Conservation (phyloP, 441 rosid genomes). For the Pelargonium myrrhifolium region DNA sequence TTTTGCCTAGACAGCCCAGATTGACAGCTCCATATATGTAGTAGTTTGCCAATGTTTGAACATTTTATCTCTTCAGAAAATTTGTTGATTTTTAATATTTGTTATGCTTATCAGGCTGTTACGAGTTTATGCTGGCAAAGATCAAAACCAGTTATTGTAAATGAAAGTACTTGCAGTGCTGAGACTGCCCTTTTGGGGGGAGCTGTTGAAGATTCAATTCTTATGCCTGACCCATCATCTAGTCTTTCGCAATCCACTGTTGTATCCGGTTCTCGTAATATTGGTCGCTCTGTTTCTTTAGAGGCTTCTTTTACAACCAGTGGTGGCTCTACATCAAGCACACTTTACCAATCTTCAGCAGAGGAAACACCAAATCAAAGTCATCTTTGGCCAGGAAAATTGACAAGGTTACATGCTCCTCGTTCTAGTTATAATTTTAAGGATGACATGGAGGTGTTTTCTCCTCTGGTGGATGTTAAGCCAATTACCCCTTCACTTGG, state of each 20-base stretch:
- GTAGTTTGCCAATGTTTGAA: neutral
- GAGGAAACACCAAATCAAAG: conserved; percentile 66
- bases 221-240: conserved; percentile 89
- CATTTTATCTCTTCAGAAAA: neutral
- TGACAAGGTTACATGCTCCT: conserved; percentile 66
- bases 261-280: conserved; percentile 38
- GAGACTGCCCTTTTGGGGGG: conserved; percentile 93
- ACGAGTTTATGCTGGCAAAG: conserved; percentile 97
- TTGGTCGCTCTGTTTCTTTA: conserved; percentile 31
- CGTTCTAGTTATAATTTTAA: conserved; percentile 56
- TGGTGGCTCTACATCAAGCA: conserved; percentile 35
- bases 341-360: conserved; percentile 31
- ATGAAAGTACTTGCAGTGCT: conserved; percentile 58
- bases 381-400: conserved; percentile 55
- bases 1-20: too few species aligned
- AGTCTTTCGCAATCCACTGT: conserved; percentile 44
- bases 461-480: conserved; percentile 75
- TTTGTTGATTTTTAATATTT: conserved; percentile 8
- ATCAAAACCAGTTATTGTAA: conserved; percentile 72
- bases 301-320: conserved; percentile 25
- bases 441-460: conserved; percentile 93
- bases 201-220: conserved; percentile 71
- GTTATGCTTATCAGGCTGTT: conserved; percentile 56
- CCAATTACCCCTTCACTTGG: conserved; percentile 75
- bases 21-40: too few species aligned